Evolutionary conservation across 2,329 filamentous ascomycete genomes (phyloP), one percentile per base, ranked within the genome.

Genomic region (Colletotrichum kahawae): DNA sequence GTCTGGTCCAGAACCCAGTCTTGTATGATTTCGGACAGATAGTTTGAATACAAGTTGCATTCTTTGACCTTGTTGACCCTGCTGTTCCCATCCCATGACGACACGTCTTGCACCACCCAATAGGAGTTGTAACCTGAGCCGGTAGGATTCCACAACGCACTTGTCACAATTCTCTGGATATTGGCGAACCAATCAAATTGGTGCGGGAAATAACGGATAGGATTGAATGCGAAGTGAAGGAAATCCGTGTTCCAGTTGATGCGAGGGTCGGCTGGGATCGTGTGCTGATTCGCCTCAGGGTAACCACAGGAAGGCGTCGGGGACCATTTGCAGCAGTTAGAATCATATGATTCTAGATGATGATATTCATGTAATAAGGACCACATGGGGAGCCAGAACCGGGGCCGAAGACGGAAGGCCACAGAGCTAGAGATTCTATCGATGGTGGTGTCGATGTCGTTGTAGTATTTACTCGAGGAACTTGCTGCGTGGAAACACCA

Each of bases 101-200:
- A 51, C n/a, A 51, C 13, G 43, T 51, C 43, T 51, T 21, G 9
- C n/a, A 48, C 43, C 0, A n/a, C 0, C 43, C 43, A 48, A 24
- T 24, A 24, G 24, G 24, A 24, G 9, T 1, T 0, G 10, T 13
- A 0, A 12, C 0, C 5, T 48, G n/a, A n/a, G 43, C 10, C 1
- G 0, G 18, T 21, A 21, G 0, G 4, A 21, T 51, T 51, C 43
- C 43, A 51, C n/a, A 51, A 0, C 12, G n/a, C n/a, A 10, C 12
- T n/a, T 21, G 43, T 21, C 43, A 51, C 43, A 21, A 51, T 5
- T 13, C 21, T 51, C 43, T 51, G 43, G n/a, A 51, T 51, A 4
- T 51, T 21, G 6, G n/a, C 5, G n/a, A 51, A 51, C 43, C 10
- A 51, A 1, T 51, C 1, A 13, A 21, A 13, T 12, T 51, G 43